phyloP scores from a whole-genome alignment of 192 early-diverging fungal species.

The Linnemannia zychae region DNA sequence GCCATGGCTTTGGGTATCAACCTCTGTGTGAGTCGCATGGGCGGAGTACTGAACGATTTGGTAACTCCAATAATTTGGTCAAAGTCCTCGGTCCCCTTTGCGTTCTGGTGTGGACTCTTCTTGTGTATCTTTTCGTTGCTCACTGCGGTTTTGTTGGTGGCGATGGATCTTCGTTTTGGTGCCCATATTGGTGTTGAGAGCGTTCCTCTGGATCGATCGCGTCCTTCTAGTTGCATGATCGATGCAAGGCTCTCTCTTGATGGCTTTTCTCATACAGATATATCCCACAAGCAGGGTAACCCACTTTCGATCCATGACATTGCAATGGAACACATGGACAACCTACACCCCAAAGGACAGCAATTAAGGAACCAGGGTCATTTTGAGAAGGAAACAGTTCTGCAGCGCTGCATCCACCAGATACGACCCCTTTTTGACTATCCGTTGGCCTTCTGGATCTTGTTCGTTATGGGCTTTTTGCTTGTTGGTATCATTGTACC shows the following conservation, averaged over 20 bases:
- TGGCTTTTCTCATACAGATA: not conserved
- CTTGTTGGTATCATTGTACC: conserved; percentile 70
- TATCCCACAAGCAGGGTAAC: not conserved
- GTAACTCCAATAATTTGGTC: conserved; percentile 63
- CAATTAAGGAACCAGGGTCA: not conserved
- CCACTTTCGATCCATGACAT: conserved; percentile 4
- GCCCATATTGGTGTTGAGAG: not conserved
- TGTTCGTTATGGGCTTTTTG: conserved; percentile 59
- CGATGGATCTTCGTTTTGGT: conserved; percentile 21
- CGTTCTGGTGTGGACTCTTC: conserved; percentile 64
- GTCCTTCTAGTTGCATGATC: conserved; percentile 14
- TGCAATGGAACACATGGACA: not conserved
- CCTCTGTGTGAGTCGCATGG: conserved; percentile 55
- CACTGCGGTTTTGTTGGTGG: conserved; percentile 12
- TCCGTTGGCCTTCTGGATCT: conserved; percentile 63
- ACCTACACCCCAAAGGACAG: not conserved
- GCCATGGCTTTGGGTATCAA: conserved; percentile 68
- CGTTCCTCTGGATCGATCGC: conserved; percentile 2
- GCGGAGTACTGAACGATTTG: conserved; percentile 70
- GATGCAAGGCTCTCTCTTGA: conserved; percentile 9
- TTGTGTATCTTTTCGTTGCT: conserved; percentile 61
- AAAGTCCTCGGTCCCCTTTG: conserved; percentile 52
- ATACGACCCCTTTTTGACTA: conserved; percentile 26
- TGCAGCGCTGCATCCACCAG: not conserved
- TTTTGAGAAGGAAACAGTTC: not conserved